Evolutionary conservation across 139 green algal species (phyloP).

Genomic region (Chlamydomonas sp.): DNA sequence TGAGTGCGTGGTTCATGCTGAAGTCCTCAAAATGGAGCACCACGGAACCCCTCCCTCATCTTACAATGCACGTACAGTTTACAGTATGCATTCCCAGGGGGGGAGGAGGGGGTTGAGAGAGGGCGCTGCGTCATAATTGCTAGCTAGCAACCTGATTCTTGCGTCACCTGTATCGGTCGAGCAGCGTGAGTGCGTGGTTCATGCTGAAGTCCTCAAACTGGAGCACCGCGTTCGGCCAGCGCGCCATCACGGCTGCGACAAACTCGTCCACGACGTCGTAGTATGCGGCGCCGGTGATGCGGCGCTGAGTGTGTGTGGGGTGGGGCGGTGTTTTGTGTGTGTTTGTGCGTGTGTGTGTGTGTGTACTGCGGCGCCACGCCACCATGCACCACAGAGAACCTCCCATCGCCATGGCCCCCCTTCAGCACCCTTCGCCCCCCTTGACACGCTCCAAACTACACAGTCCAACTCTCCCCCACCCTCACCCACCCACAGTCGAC

Average conservation of each 20-base stretch:
- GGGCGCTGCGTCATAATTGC: background rate
- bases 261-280: slow-evolving; percentile 58
- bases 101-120: background rate
- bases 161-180: slow-evolving; percentile 49
- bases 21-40: slow-evolving; percentile 95
- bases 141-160: background rate
- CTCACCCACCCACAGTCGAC: too few relatives aligned
- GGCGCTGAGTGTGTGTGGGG: slow-evolving; percentile 35
- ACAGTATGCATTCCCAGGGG: too few relatives aligned
- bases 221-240: slow-evolving; percentile 62
- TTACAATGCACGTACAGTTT: too few relatives aligned
- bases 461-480: too few relatives aligned
- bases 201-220: slow-evolving; percentile 95
- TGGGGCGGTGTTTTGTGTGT: too few relatives aligned
- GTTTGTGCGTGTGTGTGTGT: too few relatives aligned
- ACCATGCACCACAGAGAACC: too few relatives aligned
- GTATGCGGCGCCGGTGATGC: slow-evolving; percentile 67
- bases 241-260: slow-evolving; percentile 44
- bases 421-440: too few relatives aligned
- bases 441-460: too few relatives aligned
- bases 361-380: too few relatives aligned
- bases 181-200: slow-evolving; percentile 64
- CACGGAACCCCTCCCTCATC: too few relatives aligned
- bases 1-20: slow-evolving; percentile 70
- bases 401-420: too few relatives aligned